These are phyloP conservation scores for Plasmodium gonderi DNA, from an alignment of 169 alveolate genomes.

Conservation along the genomic window DNA sequence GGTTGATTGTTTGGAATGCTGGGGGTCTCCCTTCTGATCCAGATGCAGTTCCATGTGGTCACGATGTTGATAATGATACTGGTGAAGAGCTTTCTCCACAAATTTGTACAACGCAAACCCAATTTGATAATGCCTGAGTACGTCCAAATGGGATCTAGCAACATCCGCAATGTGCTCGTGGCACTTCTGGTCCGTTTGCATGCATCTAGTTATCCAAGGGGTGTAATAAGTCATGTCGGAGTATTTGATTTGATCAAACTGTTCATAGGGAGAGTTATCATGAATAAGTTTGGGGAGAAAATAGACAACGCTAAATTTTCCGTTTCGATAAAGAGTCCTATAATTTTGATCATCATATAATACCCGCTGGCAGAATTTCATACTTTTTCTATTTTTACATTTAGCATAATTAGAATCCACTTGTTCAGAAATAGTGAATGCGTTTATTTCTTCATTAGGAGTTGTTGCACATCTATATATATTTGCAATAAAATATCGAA, in stretches of 20 bases:
- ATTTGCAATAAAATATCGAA: conserved; percentile 32
- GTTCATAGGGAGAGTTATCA: conserved; percentile 43
- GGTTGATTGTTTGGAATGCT: background rate
- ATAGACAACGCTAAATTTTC: conserved; percentile 42
- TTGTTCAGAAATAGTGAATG: conserved; percentile 20
- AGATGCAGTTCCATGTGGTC: background rate
- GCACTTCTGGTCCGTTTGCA: conserved; percentile 19
- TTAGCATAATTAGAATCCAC: conserved; percentile 52
- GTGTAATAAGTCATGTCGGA: background rate
- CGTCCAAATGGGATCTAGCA: conserved; percentile 34
- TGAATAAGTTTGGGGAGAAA: conserved; percentile 1
- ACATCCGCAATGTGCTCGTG: conserved; percentile 28
- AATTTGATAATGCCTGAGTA: conserved; percentile 7
- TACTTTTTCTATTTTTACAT: conserved; percentile 26
- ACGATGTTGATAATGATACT: too few relatives aligned
- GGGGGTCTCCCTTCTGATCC: background rate
- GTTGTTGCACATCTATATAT: conserved; percentile 51
- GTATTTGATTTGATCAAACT: conserved; percentile 31
- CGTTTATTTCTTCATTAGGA: background rate
- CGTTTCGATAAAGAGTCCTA: conserved; percentile 47
- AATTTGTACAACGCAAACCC: conserved; percentile 10
- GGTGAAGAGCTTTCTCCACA: background rate
- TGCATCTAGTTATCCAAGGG: conserved; percentile 55
- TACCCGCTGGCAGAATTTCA: conserved; percentile 35
- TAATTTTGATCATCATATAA: conserved; percentile 38